Evolutionary conservation across 495 filamentous ascomycete genomes (phyloP).

Genomic region (Hypoxylon crocopeplum): DNA sequence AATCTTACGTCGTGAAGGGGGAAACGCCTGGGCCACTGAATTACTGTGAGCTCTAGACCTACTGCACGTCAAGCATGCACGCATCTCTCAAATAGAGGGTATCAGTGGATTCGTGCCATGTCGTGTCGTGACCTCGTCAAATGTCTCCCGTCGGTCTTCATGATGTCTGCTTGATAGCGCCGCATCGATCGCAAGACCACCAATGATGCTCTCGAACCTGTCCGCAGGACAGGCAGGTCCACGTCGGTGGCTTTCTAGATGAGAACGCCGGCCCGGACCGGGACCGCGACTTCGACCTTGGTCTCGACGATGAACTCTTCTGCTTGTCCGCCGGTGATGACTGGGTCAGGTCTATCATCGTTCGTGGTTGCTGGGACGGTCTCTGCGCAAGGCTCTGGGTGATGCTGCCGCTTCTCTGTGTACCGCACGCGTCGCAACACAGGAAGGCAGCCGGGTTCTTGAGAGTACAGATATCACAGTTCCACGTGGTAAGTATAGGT

Average conservation of each 20-base stretch:
- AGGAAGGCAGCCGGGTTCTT: constrained; percentile 74
- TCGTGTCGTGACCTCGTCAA: too few species aligned
- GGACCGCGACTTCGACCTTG: constrained; percentile 27
- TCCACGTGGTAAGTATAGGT: constrained; percentile 62
- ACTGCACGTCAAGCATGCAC: too few species aligned
- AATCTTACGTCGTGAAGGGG: too few species aligned
- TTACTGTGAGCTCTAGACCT: too few species aligned
- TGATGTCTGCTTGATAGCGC: constrained; percentile 63
- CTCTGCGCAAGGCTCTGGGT: constrained; percentile 35
- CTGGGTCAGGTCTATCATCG: constrained; percentile 43
- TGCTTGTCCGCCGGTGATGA: constrained; percentile 30
- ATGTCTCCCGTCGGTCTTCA: constrained; percentile 3
- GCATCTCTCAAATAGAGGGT: too few species aligned
- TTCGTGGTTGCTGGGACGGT: constrained; percentile 19
- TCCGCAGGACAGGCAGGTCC: constrained; percentile 73
- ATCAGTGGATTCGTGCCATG: too few species aligned
- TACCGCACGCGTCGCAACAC: constrained; percentile 79
- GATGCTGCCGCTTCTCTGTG: constrained; percentile 61
- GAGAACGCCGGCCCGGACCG: constrained; percentile 6
- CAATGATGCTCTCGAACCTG: constrained; percentile 72
- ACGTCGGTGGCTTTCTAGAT: constrained; percentile 56
- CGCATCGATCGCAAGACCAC: constrained; percentile 80
- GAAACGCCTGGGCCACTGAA: too few species aligned
- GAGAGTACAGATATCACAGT: constrained; percentile 82
- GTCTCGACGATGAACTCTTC: constrained; percentile 17